Base-by-base conservation (phyloP, 352 stramenopile genomes). In the Globisporangium parvum region DNA sequence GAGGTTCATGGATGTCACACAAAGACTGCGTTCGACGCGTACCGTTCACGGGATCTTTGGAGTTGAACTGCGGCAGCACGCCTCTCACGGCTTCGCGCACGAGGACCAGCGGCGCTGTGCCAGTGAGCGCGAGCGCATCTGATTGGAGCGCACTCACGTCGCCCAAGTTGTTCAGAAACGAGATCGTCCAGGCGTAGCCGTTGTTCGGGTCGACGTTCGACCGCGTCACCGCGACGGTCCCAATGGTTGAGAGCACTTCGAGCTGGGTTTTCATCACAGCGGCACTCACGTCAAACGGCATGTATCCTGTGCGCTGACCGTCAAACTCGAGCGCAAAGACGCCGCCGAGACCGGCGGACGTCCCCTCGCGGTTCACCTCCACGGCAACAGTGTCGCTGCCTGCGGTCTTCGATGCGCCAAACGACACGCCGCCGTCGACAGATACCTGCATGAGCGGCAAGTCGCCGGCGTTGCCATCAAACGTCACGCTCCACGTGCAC, bases 401-500 rank as follows among this genome's bases (percentile, higher is more conserved):
- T 0, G 42, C 70, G 11, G 74, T 84, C 20, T 52, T 53, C 12
- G 65, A 60, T 0, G 65, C 44, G 0, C 65, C 74, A 51, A 76
- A 89, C 0, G 67, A 75, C 4, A 31, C 62, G 0, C 66, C 74
- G 4, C 59, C 70, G 37, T 80, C 61, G 9, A 77, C 70, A 0
- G 76, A 80, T 6, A 88, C 74, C 18, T 69, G 59, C 57, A 94
- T 69, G 14, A 84, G 53, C 4, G 73, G 69, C 23, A 94, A 59
- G 51, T 94, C 55, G 15, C 94, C 94, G 3, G 93, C 91, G 57
- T 98, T 98, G 10, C 80, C 91, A 51, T 98, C 87, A 56, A 98
- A 98, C 1, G 91, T 98, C 31, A 98, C 73, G 48, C 75, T 68
- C 91, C 93, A 98, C 2, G 73, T 83, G 60, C 96, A 98, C 3